phyloP scores from a whole-genome alignment of 2,329 filamentous ascomycete species.

The Nigrospora sphaerica region DNA sequence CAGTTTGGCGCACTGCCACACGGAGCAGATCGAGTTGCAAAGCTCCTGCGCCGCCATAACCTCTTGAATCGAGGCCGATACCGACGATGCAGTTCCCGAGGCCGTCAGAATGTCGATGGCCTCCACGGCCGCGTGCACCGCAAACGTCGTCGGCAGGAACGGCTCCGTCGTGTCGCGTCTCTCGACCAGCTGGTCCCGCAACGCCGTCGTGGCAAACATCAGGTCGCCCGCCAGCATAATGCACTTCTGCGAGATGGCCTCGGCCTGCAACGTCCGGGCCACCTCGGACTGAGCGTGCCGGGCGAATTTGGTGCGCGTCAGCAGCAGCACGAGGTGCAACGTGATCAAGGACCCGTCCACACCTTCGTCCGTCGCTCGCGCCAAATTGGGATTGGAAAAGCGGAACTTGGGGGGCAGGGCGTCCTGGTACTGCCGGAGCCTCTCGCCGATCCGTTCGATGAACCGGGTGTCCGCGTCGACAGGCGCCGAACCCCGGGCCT shows the following conservation, averaged over 20 bases:
- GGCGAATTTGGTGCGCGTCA: conserved; percentile 3
- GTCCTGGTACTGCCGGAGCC: conserved; percentile 4
- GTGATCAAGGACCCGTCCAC: conserved; percentile 3
- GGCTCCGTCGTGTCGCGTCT: neutral
- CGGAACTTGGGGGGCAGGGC: conserved; percentile 2
- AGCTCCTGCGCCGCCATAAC: conserved; percentile 1
- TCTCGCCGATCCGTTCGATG: conserved; percentile 2
- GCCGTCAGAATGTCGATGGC: conserved; percentile 2
- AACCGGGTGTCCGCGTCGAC: conserved; percentile 2
- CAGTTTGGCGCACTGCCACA: neutral
- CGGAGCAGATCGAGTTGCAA: neutral
- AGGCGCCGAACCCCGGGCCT: conserved; percentile 1
- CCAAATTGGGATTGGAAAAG: conserved; percentile 1
- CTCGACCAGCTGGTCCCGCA: neutral
- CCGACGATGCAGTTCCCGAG: neutral
- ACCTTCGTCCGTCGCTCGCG: conserved; percentile 1
- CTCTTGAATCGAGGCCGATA: conserved; percentile 1
- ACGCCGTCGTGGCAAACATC: neutral
- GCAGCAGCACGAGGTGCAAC: conserved; percentile 1
- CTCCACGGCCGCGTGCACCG: conserved; percentile 1
- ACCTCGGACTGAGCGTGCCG: conserved; percentile 3
- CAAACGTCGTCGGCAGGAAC: conserved; percentile 1
- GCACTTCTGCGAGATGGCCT: neutral
- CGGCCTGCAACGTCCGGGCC: neutral
- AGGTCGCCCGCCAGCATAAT: neutral